Base-by-base conservation (phyloP, 257 asterid species). In the Scutellaria barbata region DNA sequence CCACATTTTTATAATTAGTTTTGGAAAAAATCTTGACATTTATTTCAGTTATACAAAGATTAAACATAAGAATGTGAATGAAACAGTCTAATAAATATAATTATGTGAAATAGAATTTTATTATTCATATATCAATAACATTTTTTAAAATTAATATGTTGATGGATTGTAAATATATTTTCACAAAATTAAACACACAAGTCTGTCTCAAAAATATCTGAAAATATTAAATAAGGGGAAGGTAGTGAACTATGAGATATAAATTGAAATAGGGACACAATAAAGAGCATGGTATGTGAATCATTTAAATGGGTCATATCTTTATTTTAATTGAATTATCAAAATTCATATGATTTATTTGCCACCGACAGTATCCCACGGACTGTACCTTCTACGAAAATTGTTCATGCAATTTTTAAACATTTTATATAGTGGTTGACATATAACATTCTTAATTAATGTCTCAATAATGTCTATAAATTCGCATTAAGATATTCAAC, bases 341-440 rank as follows among this genome's bases (percentile, higher is more conserved):
- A 50, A 39, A 68, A n/a, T 33, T 47, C 58, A 13, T 4, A 68
- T 61, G 35, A 67, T 64, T 73, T 22, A 58, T 43, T 46, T 20
- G 72, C 76, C 80, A 76, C 80, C 80, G 80, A 76, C 80, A 46
- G 72, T 30, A 6, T 50, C 40, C 1, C 76, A 37, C 57, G 65
- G 63, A 35, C 8, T 3, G 75, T 68, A 58, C 69, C 47, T 58
- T 67, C 69, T 22, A 1, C 30, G 58, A 59, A 73, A 41, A n/a
- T 39, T 54, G 53, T 6, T 30, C 54, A 47, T 7, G 22, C 33
- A 56, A 10, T 66, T 14, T 9, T 66, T 25, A 8, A 67, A 67
- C 37, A 66, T 54, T 43, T 14, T 30, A 41, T 43, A 64, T 72
- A 11, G 30, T 60, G 5, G 53, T 59, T 59, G 45, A 6, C 43